These are phyloP conservation scores for Cephaloascus albidus DNA, from an alignment of 805 yeast species.

Conservation along the genomic window DNA sequence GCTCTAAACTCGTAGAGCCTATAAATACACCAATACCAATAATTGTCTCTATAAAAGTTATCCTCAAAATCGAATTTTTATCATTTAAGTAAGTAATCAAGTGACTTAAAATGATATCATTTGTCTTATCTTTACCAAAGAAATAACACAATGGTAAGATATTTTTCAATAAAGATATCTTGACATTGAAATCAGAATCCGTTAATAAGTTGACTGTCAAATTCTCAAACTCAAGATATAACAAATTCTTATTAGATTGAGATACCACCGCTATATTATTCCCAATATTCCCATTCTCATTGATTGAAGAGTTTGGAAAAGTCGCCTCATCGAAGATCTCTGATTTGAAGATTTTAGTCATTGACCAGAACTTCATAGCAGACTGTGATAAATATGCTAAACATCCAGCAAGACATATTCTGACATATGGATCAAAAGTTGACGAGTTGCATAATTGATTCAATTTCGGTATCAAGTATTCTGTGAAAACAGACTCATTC, in stretches of 20 bases:
- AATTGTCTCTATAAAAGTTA: constrained; percentile 64
- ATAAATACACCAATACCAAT: constrained; percentile 69
- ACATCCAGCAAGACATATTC: constrained; percentile 63
- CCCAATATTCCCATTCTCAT: constrained; percentile 5
- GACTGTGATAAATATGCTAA: constrained; percentile 64
- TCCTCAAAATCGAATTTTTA: constrained; percentile 52
- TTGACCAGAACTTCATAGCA: constrained; percentile 54
- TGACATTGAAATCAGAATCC: constrained; percentile 57
- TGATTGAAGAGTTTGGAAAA: constrained; percentile 9
- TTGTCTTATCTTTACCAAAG: constrained; percentile 81
- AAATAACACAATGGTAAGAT: constrained; percentile 73
- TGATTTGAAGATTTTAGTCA: constrained; percentile 40
- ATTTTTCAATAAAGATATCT: constrained; percentile 57
- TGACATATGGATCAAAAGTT: constrained; percentile 26
- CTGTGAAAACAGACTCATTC: constrained; percentile 71
- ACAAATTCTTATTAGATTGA: constrained; percentile 24
- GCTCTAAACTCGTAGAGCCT: constrained; percentile 77
- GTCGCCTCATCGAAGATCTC: constrained; percentile 7
- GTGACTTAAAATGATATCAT: constrained; percentile 83
- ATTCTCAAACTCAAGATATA: constrained; percentile 52
- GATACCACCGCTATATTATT: constrained; percentile 12
- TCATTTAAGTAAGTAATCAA: constrained; percentile 87
- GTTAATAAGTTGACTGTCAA: constrained; percentile 60
- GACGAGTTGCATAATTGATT: constrained; percentile 25
- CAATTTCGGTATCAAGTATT: constrained; percentile 71